A percentile compares a stretch with the other conserved stretches of the same genome.
These are phyloP conservation scores for Galium porrigens DNA, from an alignment of 305 asterid genomes.

Conservation along the genomic window DNA sequence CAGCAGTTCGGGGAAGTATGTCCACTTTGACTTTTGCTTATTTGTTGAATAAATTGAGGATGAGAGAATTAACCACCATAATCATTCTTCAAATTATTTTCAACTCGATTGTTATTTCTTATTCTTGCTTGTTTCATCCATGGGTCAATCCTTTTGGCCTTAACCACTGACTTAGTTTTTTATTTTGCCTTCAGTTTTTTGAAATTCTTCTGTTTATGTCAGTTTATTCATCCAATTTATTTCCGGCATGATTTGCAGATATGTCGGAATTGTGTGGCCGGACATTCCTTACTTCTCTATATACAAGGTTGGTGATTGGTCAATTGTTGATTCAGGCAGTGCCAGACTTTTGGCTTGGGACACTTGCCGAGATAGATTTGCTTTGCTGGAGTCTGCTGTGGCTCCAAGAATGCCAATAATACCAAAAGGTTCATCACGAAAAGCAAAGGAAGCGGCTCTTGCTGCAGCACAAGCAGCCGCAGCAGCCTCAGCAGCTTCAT, in stretches of 20 bases:
- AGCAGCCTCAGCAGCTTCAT: conserved; percentile 77
- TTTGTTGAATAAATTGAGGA: neutral
- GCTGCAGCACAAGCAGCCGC: conserved; percentile 92
- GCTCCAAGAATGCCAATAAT: conserved; percentile 74
- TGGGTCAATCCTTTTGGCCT: neutral
- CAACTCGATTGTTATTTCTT: neutral
- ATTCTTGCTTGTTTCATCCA: neutral
- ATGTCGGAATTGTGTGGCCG: conserved; percentile 80
- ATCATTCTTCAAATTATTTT: neutral
- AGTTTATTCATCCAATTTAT: conserved; percentile 12
- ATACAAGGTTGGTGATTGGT: conserved; percentile 87
- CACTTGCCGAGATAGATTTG: conserved; percentile 80
- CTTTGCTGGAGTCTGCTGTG: conserved; percentile 63
- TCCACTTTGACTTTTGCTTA: conserved; percentile 8
- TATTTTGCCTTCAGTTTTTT: neutral
- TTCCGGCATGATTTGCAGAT: conserved; percentile 42
- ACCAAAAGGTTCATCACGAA: conserved; percentile 81
- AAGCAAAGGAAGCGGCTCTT: conserved; percentile 88
- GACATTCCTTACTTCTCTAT: conserved; percentile 90
- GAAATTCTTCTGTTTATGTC: conserved; percentile 2
- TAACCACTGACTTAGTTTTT: neutral
- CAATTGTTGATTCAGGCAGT: conserved; percentile 89
- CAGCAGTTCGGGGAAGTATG: conserved; percentile 96
- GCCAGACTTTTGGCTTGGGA: conserved; percentile 97
- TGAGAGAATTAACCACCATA: neutral